These are phyloP conservation scores for Plasmopara viticola DNA, from an alignment of 352 stramenopile genomes.

Conservation along the genomic window DNA sequence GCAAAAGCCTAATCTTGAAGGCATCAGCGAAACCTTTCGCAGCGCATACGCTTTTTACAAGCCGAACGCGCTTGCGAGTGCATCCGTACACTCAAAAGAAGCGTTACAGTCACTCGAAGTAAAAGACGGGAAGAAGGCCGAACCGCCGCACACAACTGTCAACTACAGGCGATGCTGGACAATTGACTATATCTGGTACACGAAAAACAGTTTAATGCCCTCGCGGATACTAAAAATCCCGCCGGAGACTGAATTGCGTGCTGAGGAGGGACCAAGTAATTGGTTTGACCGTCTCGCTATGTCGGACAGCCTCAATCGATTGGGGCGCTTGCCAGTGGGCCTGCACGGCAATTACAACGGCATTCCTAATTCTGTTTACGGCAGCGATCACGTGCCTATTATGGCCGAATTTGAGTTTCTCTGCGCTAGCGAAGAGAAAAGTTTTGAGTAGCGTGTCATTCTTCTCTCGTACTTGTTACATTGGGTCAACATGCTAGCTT, in stretches of 20 bases:
- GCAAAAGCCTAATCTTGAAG: constrained; percentile 73
- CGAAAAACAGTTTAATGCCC: constrained; percentile 52
- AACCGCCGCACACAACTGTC: constrained; percentile 80
- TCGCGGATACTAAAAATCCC: constrained; percentile 67
- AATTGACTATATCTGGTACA: constrained; percentile 89
- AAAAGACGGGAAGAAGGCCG: constrained; percentile 42
- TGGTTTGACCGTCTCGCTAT: constrained; percentile 75
- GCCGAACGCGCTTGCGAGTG: constrained; percentile 38
- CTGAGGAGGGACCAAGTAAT: constrained; percentile 63
- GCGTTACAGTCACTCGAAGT: constrained; percentile 24
- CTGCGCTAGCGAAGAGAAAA: constrained; percentile 15
- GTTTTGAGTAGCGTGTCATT: too few relatives aligned
- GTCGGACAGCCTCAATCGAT: constrained; percentile 61
- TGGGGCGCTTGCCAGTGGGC: constrained; percentile 50
- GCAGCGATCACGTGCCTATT: constrained; percentile 82
- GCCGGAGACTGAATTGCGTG: constrained; percentile 52
- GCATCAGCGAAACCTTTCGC: constrained; percentile 53
- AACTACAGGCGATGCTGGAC: constrained; percentile 85
- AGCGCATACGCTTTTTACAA: constrained; percentile 72
- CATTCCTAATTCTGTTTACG: constrained; percentile 81
- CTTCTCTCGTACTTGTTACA: too few relatives aligned
- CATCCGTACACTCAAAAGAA: constrained; percentile 22
- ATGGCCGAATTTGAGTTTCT: constrained; percentile 83
- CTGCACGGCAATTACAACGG: constrained; percentile 81
- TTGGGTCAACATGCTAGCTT: too few relatives aligned